These are phyloP conservation scores for Bretziella fagacearum DNA, from an alignment of 2,329 filamentous ascomycete genomes.

Conservation along the genomic window DNA sequence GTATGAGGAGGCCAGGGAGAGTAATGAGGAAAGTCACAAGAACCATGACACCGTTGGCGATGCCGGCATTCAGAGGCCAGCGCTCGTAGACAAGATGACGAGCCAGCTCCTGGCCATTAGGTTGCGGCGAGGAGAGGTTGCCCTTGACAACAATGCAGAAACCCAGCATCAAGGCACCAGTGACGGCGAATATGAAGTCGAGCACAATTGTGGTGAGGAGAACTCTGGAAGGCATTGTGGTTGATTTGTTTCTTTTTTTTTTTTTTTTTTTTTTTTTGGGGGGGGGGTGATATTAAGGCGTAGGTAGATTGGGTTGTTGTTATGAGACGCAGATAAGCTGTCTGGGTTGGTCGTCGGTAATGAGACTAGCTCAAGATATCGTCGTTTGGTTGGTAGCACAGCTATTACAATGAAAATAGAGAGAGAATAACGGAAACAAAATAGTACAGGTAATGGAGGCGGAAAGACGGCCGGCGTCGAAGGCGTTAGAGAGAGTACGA, in stretches of 20 bases:
- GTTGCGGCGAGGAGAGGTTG: conserved; percentile 26
- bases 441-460: too few relatives aligned
- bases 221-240: conserved; percentile 37
- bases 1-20: conserved; percentile 53
- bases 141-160: conserved; percentile 37
- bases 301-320: not conserved
- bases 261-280: too few relatives aligned
- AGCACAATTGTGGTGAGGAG: conserved; percentile 31
- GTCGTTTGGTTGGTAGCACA: conserved; percentile 3
- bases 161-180: conserved; percentile 37
- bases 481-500: not conserved
- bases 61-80: conserved; percentile 42
- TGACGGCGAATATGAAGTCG: conserved; percentile 35
- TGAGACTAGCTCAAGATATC: not conserved
- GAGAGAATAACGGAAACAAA: not conserved
- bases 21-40: conserved; percentile 53
- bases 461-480: conserved; percentile 10
- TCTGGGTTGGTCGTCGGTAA: not conserved
- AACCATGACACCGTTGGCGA: conserved; percentile 56
- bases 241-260: too few relatives aligned
- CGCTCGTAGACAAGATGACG: conserved; percentile 34
- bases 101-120: conserved; percentile 29
- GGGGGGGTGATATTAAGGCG: not conserved
- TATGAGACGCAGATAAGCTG: not conserved
- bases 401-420: conserved; percentile 1